Conservation (phyloP, 495 filamentous ascomycete species). For the Usnea hakonensis region DNA sequence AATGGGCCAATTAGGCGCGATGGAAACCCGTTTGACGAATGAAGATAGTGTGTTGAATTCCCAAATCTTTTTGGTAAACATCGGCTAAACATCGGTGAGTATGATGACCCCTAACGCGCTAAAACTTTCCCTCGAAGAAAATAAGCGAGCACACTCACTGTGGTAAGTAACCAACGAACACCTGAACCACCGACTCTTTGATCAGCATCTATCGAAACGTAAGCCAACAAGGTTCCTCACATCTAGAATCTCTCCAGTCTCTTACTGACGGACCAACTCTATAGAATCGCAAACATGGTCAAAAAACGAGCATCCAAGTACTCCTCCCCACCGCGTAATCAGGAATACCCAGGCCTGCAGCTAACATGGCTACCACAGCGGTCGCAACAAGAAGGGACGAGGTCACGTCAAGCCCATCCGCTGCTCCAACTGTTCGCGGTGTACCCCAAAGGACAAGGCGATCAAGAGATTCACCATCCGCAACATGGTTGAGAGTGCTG, state of each 20-base stretch:
- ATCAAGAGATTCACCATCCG: constrained; percentile 99
- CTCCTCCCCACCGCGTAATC: constrained; percentile 24
- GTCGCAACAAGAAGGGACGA: constrained; percentile 99
- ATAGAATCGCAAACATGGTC: constrained; percentile 79
- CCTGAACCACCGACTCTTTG: neutral
- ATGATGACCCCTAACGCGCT: neutral
- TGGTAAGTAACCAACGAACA: neutral
- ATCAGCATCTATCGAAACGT: constrained; percentile 1
- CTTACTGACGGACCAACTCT: neutral
- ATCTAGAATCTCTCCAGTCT: neutral
- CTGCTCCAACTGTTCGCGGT: constrained; percentile 99
- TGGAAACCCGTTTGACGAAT: constrained; percentile 6
- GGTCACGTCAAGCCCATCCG: constrained; percentile 99
- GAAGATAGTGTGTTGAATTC: neutral
- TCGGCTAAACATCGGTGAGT: neutral
- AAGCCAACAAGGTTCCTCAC: neutral
- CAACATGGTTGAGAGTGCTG: constrained; percentile 99
- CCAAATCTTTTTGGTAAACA: constrained; percentile 16
- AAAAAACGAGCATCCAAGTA: constrained; percentile 99
- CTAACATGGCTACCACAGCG: constrained; percentile 49
- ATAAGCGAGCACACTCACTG: constrained; percentile 13
- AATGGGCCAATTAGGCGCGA: constrained; percentile 1
- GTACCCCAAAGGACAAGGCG: constrained; percentile 99
- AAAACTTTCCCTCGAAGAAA: neutral
- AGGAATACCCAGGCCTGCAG: constrained; percentile 6